Conservation (phyloP, 306 rosid species). For the Nissolia schottii region DNA sequence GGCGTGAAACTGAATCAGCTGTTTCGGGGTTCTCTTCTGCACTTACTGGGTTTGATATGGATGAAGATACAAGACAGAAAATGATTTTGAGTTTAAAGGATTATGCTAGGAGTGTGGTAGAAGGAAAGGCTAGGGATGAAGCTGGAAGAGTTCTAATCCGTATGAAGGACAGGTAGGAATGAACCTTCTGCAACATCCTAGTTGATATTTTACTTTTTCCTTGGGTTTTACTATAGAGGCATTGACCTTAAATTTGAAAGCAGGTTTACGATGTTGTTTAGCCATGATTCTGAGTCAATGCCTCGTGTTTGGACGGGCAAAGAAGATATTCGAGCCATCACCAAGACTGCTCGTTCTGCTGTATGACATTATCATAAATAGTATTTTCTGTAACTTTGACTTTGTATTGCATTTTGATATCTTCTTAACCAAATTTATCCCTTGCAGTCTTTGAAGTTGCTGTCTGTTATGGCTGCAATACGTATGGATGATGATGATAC, state of each 20-base stretch:
- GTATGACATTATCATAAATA: constrained; percentile 43
- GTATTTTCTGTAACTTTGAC: background rate
- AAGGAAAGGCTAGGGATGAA: constrained; percentile 89
- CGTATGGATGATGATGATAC: constrained; percentile 68
- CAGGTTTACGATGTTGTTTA: constrained; percentile 89
- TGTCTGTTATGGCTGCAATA: constrained; percentile 81
- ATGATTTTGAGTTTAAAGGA: constrained; percentile 48
- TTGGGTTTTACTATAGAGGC: background rate
- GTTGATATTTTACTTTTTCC: background rate
- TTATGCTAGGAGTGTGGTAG: constrained; percentile 73
- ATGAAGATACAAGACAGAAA: constrained; percentile 50
- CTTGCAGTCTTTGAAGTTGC: constrained; percentile 85
- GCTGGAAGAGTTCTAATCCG: constrained; percentile 88
- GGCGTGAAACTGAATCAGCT: constrained; percentile 70
- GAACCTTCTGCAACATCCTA: constrained; percentile 22
- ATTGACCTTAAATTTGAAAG: constrained; percentile 33
- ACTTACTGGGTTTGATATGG: constrained; percentile 73
- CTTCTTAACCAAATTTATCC: background rate
- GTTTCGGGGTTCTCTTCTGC: constrained; percentile 65
- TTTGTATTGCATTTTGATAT: constrained; percentile 6
- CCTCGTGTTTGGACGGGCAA: constrained; percentile 96
- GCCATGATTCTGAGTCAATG: constrained; percentile 94
- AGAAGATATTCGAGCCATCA: constrained; percentile 88
- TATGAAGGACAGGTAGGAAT: constrained; percentile 98
- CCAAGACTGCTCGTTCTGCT: constrained; percentile 84